A percentile compares a stretch with the other conserved stretches of the same genome.
phyloP scores from a whole-genome alignment of 225 moss, liverwort and hornwort species.

The Climacium dendroides region DNA sequence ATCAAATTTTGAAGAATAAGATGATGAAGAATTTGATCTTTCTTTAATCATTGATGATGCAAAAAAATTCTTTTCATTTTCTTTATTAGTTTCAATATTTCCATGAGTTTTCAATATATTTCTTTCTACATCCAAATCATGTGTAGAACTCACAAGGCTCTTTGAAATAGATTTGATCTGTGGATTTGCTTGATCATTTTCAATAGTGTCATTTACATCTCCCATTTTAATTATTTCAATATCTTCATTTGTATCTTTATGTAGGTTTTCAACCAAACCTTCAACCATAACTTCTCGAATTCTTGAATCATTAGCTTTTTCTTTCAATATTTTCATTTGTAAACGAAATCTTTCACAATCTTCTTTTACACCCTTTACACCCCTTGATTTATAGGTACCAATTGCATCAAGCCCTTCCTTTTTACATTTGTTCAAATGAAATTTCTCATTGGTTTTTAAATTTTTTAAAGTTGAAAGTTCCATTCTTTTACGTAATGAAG shows the following conservation, averaged over 20 bases:
- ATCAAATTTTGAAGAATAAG: not conserved
- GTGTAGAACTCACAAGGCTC: not conserved
- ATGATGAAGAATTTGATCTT: not conserved
- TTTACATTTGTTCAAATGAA: not conserved
- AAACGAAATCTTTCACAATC: conserved; percentile 65
- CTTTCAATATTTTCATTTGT: conserved; percentile 70
- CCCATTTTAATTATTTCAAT: not conserved
- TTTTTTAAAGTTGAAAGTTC: not conserved
- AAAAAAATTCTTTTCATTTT: not conserved
- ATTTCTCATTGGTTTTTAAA: not conserved
- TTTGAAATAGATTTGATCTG: not conserved
- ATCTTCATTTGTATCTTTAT: not conserved
- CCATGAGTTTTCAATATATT: not conserved
- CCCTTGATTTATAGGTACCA: conserved; percentile 21
- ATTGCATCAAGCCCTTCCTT: conserved; percentile 10
- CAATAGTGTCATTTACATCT: not conserved
- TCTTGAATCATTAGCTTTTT: conserved; percentile 48
- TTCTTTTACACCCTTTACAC: conserved; percentile 54
- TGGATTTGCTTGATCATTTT: not conserved
- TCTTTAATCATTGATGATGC: not conserved
- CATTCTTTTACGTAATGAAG: not conserved
- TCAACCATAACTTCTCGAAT: conserved; percentile 37
- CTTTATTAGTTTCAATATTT: not conserved
- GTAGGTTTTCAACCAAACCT: conserved; percentile 11
- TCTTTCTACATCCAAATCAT: not conserved